Evolutionary conservation across 805 yeast genomes (phyloP), one percentile per base, ranked within the genome.

Genomic region (Candida sphagnicola): DNA sequence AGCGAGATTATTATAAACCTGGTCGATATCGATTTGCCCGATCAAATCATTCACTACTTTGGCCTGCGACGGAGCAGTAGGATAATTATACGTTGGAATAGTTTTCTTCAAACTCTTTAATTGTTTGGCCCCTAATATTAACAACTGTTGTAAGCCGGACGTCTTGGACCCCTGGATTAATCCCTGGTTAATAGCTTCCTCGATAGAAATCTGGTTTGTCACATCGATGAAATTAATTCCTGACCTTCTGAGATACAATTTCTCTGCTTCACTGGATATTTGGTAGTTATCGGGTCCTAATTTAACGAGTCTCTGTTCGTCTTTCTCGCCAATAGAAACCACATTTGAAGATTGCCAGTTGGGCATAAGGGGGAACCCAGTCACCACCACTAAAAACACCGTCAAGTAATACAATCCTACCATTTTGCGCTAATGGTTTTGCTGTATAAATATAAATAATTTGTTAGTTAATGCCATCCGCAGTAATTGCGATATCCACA

Each of bases 211-310:
- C n/a, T 53, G 56, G 40, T 67, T 66, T 8, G 91, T 82, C 23
- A 83, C 70, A 59, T 84, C 91, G 46, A 85, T 75, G 54, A 82
- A 84, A 18, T 65, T 72, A 24, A 69, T 57, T 36, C 81, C 80
- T 28, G 65, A 55, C 37, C 75, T 56, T 39, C 49, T 57, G 39
- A 65, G 53, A 4, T 45, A 38, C 40, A 61, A 47, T 44, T 70
- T 71, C 8, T 60, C 65, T 5, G 44, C 41, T 43, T 71, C 77
- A 10, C 61, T 46, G n/a, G 63, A 63, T 2, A 65, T 32, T 35
- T 48, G 47, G 42, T 45, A 67, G 4, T 56, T 47, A 17, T 49
- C 44, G 5, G 70, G 67, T 1, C 68, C 65, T 14, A 58, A 41
- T 48, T 68, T 68, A 48, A 68, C 56, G 15, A 68, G 42, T 23